Conservation (phyloP, 768 basidiomycete genomes). For the Auricularia sp. region DNA sequence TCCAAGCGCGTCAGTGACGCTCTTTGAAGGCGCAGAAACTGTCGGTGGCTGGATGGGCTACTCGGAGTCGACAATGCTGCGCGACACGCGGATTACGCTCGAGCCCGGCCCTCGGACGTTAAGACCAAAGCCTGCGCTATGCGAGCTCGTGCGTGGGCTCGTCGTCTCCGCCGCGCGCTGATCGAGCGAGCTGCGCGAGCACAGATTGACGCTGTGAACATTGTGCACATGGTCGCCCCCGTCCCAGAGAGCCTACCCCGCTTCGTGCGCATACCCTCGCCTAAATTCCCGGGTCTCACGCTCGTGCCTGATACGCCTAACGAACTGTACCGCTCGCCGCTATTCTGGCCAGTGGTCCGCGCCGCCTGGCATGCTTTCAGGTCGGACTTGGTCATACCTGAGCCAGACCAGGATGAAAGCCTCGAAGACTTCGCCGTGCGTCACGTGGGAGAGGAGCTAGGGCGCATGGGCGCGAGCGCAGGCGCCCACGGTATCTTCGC, state of each 20-base stretch:
- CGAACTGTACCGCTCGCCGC: not conserved
- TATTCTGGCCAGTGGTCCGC: not conserved
- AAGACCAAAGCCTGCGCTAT: conserved; percentile 61
- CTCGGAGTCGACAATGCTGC: conserved; percentile 20
- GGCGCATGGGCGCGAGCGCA: conserved; percentile 65
- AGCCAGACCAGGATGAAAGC: conserved; percentile 52
- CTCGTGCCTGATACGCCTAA: too few species aligned
- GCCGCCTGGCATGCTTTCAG: conserved; percentile 24
- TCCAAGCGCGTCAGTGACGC: conserved; percentile 45
- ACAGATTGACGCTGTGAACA: conserved; percentile 11
- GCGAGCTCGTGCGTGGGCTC: conserved; percentile 61
- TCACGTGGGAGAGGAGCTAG: conserved; percentile 63
- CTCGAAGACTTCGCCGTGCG: conserved; percentile 69
- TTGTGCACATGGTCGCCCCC: conserved; percentile 5
- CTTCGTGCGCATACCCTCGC: too few species aligned
- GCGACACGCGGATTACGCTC: conserved; percentile 38
- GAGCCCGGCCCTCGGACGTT: conserved; percentile 87
- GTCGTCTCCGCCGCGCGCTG: not conserved
- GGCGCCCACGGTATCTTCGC: conserved; percentile 92
- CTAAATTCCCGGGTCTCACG: too few species aligned
- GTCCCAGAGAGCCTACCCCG: too few species aligned
- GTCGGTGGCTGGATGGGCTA: conserved; percentile 69
- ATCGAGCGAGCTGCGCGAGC: not conserved
- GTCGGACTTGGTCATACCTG: conserved; percentile 68
- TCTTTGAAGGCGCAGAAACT: conserved; percentile 56